Conservation (phyloP, 306 rosid species). For the Ziziphus jujuba region DNA sequence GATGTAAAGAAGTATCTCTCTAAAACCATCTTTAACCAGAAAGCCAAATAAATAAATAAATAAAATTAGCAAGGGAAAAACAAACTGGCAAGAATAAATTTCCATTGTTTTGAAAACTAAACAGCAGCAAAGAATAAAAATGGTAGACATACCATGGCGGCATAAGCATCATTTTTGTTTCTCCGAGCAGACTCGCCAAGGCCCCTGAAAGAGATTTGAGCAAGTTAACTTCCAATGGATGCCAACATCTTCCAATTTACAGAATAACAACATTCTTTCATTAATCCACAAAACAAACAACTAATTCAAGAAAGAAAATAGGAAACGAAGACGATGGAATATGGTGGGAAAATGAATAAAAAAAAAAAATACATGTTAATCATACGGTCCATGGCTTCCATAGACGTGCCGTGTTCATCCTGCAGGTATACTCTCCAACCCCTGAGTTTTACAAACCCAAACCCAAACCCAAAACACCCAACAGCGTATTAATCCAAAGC, state of each 20-base stretch:
- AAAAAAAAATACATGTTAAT: slow-evolving; percentile 51
- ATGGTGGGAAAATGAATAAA: background rate
- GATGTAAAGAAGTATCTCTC: slow-evolving; percentile 77
- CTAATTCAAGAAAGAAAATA: background rate
- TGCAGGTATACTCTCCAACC: slow-evolving; percentile 93
- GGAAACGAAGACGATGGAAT: background rate
- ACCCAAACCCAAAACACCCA: too few relatives aligned
- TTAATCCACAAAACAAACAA: background rate
- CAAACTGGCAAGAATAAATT: background rate
- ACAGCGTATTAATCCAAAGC: background rate
- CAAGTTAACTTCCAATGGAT: background rate
- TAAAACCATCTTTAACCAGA: slow-evolving; percentile 61
- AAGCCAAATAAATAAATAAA: background rate
- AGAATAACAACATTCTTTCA: background rate
- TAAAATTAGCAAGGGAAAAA: background rate
- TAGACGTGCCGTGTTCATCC: slow-evolving; percentile 90
- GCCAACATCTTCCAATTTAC: background rate
- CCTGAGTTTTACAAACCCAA: slow-evolving; percentile 38
- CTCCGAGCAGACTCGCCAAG: slow-evolving; percentile 38
- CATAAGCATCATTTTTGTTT: slow-evolving; percentile 46
- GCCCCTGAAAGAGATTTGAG: slow-evolving; percentile 35
- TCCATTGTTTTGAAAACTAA: background rate
- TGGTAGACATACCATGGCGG: slow-evolving; percentile 43
- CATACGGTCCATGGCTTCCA: slow-evolving; percentile 67
- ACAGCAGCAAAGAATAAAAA: too few relatives aligned